A percentile compares a stretch with the other conserved stretches of the same genome.
phyloP scores from a whole-genome alignment of 495 filamentous ascomycete species.

The Parmelia sp. region DNA sequence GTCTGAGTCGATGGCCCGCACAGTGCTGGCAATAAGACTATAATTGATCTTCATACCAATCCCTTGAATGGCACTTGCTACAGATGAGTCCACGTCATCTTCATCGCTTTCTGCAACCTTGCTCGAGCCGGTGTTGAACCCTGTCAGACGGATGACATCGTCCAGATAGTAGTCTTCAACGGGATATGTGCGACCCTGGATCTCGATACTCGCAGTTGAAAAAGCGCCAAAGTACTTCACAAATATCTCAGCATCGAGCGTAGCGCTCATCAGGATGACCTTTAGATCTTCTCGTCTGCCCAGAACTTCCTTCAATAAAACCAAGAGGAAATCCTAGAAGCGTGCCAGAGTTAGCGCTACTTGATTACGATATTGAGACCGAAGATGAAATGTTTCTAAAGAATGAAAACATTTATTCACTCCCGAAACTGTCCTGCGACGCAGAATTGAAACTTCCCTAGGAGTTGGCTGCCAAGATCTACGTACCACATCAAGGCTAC shows the following conservation, averaged over 20 bases:
- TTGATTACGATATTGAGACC: background rate
- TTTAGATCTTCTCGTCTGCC: conserved; percentile 72
- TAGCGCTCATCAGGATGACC: conserved; percentile 96
- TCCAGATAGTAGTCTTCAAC: conserved; percentile 88
- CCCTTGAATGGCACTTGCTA: conserved; percentile 63
- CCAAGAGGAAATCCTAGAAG: conserved; percentile 69
- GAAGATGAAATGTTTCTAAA: background rate
- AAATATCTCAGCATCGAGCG: conserved; percentile 84
- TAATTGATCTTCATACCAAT: conserved; percentile 90
- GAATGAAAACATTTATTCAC: background rate
- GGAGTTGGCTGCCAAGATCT: background rate
- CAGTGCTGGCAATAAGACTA: conserved; percentile 71
- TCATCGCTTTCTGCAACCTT: conserved; percentile 35
- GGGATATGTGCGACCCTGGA: conserved; percentile 82
- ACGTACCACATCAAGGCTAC: conserved; percentile 70
- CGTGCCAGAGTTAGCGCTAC: background rate
- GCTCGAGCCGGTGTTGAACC: conserved; percentile 51
- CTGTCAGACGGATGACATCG: conserved; percentile 73
- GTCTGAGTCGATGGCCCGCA: conserved; percentile 71
- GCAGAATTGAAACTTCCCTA: background rate
- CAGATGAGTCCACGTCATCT: conserved; percentile 38
- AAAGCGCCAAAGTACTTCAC: conserved; percentile 69
- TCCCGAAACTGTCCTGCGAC: background rate
- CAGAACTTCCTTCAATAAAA: conserved; percentile 80
- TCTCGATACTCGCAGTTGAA: conserved; percentile 70